Conservation (phyloP, 2,329 filamentous ascomycete species). For the Colletotrichum sp. region DNA sequence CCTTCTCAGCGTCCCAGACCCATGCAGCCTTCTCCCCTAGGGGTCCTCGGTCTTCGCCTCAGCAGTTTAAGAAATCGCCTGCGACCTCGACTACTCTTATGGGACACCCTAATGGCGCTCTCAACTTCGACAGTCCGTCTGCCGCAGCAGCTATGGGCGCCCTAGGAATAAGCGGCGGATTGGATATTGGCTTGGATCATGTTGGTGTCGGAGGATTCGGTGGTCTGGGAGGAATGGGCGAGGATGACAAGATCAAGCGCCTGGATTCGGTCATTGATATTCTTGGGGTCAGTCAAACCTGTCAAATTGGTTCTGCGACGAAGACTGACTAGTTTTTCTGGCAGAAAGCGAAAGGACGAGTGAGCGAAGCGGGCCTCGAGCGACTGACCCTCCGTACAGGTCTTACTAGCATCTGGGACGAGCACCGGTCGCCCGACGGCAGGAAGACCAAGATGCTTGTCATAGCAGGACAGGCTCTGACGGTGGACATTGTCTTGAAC, state of each 20-base stretch:
- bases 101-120: slow-evolving; percentile 49
- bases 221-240: slow-evolving; percentile 44
- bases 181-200: slow-evolving; percentile 59
- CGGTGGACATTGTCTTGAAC: slow-evolving; percentile 65
- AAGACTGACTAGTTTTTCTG: not conserved
- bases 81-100: slow-evolving; percentile 55
- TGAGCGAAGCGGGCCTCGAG: slow-evolving; percentile 78
- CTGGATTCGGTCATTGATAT: slow-evolving; percentile 56
- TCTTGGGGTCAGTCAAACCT: slow-evolving; percentile 48
- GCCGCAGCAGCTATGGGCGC: slow-evolving; percentile 66
- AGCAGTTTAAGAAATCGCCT: slow-evolving; percentile 69
- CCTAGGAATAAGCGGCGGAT: slow-evolving; percentile 51
- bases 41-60: slow-evolving; percentile 64
- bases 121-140: slow-evolving; percentile 69
- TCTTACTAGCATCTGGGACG: slow-evolving; percentile 68
- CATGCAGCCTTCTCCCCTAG: slow-evolving; percentile 65
- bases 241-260: slow-evolving; percentile 61
- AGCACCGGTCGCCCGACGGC: slow-evolving; percentile 48
- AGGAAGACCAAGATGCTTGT: slow-evolving; percentile 61
- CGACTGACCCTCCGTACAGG: slow-evolving; percentile 71
- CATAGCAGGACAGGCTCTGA: slow-evolving; percentile 65
- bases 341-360: slow-evolving; percentile 56
- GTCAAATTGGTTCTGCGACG: slow-evolving; percentile 30
- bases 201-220: slow-evolving; percentile 52
- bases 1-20: slow-evolving; percentile 62